A percentile compares a stretch with the other conserved stretches of the same genome.
phyloP scores from a whole-genome alignment of 352 stramenopile species.

The Ophiocytium majus region DNA sequence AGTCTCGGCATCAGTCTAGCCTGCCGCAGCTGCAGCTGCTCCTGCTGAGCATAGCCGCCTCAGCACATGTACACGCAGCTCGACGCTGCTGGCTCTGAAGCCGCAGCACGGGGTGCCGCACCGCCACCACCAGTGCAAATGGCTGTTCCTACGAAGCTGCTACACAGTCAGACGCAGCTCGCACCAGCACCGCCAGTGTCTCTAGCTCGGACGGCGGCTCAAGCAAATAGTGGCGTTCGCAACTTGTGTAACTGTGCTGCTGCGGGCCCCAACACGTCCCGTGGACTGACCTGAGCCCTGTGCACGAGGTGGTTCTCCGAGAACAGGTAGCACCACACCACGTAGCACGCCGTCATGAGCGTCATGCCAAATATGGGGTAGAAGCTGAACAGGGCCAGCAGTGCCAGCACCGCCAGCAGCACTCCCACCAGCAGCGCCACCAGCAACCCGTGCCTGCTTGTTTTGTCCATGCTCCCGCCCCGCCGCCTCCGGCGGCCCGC shows the following conservation, averaged over 20 bases:
- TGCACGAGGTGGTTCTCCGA: conserved; percentile 44
- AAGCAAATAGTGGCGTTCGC: not conserved
- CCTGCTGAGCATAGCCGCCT: too few species aligned
- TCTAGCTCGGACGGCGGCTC: not conserved
- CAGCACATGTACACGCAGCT: too few species aligned
- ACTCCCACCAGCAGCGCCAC: conserved; percentile 41
- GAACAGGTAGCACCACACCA: conserved; percentile 49
- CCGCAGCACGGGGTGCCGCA: too few species aligned
- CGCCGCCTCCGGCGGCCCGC: too few species aligned
- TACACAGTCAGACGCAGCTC: too few species aligned
- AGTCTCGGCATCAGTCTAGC: too few species aligned
- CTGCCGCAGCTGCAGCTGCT: too few species aligned
- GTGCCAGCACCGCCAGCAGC: conserved; percentile 26
- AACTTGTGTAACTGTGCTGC: not conserved
- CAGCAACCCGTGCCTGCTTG: conserved; percentile 18
- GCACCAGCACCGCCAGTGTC: too few species aligned
- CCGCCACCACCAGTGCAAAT: too few species aligned
- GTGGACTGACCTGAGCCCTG: conserved; percentile 35
- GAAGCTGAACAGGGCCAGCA: conserved; percentile 33
- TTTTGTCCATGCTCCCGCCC: conserved; percentile 18
- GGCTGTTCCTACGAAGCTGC: too few species aligned
- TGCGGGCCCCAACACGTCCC: not conserved
- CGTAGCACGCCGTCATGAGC: conserved; percentile 38
- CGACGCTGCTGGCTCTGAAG: too few species aligned
- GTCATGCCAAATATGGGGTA: conserved; percentile 33